Percentiles rank a stretch among this genome's conserved stretches.
Evolutionary conservation across 768 basidiomycete genomes (phyloP).

Genomic region (Amanita jacksonii): DNA sequence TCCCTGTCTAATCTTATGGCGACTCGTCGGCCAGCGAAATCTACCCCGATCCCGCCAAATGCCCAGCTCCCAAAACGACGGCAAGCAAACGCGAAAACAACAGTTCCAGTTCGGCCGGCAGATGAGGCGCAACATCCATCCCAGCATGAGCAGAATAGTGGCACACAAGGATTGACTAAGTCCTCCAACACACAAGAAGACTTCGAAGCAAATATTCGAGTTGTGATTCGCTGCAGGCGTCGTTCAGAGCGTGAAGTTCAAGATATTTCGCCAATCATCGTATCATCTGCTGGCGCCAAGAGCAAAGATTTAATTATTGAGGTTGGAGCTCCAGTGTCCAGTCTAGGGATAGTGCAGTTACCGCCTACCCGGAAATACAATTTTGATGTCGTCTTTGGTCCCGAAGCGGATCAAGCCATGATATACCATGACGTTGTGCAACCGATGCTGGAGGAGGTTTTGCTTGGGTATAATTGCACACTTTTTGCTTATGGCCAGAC

Average conservation of each 20-base stretch:
- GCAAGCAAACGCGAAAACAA: conserved; percentile 37
- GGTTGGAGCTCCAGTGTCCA: conserved; percentile 57
- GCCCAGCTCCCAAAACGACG: conserved; percentile 32
- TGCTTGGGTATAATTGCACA: conserved; percentile 94
- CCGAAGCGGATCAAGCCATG: conserved; percentile 91
- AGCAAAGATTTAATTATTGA: conserved; percentile 75
- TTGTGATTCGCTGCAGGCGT: conserved; percentile 82
- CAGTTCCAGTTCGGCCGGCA: conserved; percentile 22
- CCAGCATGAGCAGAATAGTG: conserved; percentile 4
- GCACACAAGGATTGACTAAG: conserved; percentile 16
- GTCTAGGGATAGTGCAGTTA: conserved; percentile 63
- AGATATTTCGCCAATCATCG: conserved; percentile 82
- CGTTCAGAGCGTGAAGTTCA: conserved; percentile 80
- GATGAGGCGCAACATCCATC: conserved; percentile 13
- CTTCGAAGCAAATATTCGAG: conserved; percentile 81
- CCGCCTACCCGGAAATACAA: conserved; percentile 81
- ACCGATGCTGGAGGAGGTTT: conserved; percentile 90
- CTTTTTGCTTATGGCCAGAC: conserved; percentile 98
- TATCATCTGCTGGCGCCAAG: conserved; percentile 67
- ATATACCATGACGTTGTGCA: conserved; percentile 90
- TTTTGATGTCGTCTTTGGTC: conserved; percentile 94
- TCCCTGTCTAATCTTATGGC: conserved; percentile 39
- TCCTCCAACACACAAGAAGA: conserved; percentile 27
- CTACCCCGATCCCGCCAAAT: conserved; percentile 18
- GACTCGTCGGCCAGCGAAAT: conserved; percentile 44